Evolutionary conservation across 2,329 filamentous ascomycete species (phyloP).

Genomic region (Venturiaceae sp.): DNA sequence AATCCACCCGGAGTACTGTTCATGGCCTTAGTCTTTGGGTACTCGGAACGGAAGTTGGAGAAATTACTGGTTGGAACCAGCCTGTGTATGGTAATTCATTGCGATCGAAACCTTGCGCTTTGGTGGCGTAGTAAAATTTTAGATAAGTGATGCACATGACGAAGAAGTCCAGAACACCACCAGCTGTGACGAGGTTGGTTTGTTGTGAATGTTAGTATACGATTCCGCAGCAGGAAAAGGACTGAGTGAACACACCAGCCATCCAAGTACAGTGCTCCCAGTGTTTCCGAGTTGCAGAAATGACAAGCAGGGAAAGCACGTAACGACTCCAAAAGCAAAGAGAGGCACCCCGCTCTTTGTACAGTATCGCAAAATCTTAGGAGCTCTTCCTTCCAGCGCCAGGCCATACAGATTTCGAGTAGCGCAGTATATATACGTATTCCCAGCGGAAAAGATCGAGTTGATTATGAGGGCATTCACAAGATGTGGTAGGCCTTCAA

Average conservation of each 20-base stretch:
- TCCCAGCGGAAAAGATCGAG: constrained; percentile 39
- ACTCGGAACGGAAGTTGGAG: too few species aligned
- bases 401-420: constrained; percentile 19
- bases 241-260: constrained; percentile 29
- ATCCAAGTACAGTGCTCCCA: constrained; percentile 41
- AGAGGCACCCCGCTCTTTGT: constrained; percentile 9
- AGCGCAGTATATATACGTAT: constrained; percentile 37
- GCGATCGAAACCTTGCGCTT: constrained; percentile 37
- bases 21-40: too few species aligned
- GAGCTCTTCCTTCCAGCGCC: constrained; percentile 7
- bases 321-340: constrained; percentile 3
- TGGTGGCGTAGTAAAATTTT: constrained; percentile 34
- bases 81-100: constrained; percentile 42
- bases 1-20: constrained; percentile 35
- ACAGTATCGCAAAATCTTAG: constrained; percentile 7
- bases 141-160: constrained; percentile 39
- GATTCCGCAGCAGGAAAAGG: neutral
- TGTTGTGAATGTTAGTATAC: neutral
- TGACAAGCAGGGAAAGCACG: constrained; percentile 18
- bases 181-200: constrained; percentile 42
- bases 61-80: constrained; percentile 46
- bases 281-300: constrained; percentile 42
- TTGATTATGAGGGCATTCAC: constrained; percentile 25
- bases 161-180: constrained; percentile 48
- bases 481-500: constrained; percentile 31